Evolutionary conservation across 2,329 filamentous ascomycete genomes (phyloP), one percentile per base, ranked within the genome.

Genomic region (Aureobasidium sp.): DNA sequence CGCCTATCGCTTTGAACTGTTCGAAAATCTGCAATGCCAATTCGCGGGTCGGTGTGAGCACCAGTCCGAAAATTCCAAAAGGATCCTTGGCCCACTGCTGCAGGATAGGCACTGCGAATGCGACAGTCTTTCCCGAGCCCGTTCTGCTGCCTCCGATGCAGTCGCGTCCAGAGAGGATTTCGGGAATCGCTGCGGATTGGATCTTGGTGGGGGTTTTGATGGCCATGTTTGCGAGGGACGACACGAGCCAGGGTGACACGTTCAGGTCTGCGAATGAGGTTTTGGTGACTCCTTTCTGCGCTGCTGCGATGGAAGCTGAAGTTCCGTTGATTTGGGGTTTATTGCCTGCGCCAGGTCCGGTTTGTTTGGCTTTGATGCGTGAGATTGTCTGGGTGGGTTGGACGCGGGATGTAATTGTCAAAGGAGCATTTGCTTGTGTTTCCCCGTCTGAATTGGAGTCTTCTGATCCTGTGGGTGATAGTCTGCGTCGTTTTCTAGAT

Each of bases 121-220:
- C 90, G 38, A 97, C 84, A 3, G 93, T 98, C 74, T 98, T 98
- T 71, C 93, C 93, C 11, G 91, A 96, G 75, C 93, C 93, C 0
- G 93, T 98, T 58, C 90, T 80, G 65, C 88, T 95, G 32, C 90
- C 90, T 65, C 93, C 93, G 62, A 98, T 96, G 66, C 90, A 96
- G 71, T 98, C 90, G 62, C 87, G 80, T 5, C 93, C 93, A 61
- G 88, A 85, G 29, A 98, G 69, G 56, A 97, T 96, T 66, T 93
- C 86, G 1, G 91, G 90, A 63, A 98, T 97, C 66, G 88, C 95
- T 49, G 83, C 85, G 63, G 86, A 88, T 63, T 98, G 93, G 74
- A 98, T 97, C 14, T 86, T 85, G 0, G 93, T 98, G 0, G 93
- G 93, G 54, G 85, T 78, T 64, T 81, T 87, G 66, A 98, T 96